Evolutionary conservation across 345 rosid genomes (phyloP).

Genomic region (Moricandia arvensis): DNA sequence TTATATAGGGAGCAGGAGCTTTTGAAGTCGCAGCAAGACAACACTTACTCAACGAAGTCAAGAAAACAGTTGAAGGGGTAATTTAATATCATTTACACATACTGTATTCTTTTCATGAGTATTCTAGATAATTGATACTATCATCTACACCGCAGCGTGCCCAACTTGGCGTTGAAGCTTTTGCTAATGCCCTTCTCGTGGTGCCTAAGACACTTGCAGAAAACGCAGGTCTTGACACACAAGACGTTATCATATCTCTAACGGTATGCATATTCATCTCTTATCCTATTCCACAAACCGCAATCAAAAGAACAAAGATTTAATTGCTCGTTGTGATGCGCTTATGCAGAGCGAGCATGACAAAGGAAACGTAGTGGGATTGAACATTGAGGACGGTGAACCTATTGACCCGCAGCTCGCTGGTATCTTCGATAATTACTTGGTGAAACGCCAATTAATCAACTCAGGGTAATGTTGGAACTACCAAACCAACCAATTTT

Average conservation of each 20-base stretch:
- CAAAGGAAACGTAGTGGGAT: conserved; percentile 80
- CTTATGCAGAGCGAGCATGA: conserved; percentile 85
- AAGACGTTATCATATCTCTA: conserved; percentile 85
- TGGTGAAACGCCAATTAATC: conserved; percentile 91
- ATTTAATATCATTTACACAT: not conserved
- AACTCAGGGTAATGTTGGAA: conserved; percentile 72
- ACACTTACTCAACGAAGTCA: conserved; percentile 74
- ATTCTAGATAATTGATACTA: conserved; percentile 10
- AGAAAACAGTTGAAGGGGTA: conserved; percentile 98
- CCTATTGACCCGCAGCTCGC: conserved; percentile 88
- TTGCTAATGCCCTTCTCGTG: conserved; percentile 95
- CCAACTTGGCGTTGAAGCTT: conserved; percentile 96
- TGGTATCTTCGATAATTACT: conserved; percentile 95
- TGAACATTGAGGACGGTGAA: conserved; percentile 79
- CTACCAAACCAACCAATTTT: not conserved
- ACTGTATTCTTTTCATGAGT: not conserved
- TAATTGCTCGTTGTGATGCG: not conserved
- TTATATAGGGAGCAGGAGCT: conserved; percentile 91
- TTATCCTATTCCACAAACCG: not conserved
- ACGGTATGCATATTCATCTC: conserved; percentile 47
- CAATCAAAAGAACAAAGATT: not conserved
- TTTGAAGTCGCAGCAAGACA: conserved; percentile 98
- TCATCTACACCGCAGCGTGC: conserved; percentile 63
- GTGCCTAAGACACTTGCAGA: conserved; percentile 97
- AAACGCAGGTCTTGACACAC: conserved; percentile 95